Evolutionary conservation across 352 stramenopile genomes (phyloP).

Genomic region (Pythium dissotocum): DNA sequence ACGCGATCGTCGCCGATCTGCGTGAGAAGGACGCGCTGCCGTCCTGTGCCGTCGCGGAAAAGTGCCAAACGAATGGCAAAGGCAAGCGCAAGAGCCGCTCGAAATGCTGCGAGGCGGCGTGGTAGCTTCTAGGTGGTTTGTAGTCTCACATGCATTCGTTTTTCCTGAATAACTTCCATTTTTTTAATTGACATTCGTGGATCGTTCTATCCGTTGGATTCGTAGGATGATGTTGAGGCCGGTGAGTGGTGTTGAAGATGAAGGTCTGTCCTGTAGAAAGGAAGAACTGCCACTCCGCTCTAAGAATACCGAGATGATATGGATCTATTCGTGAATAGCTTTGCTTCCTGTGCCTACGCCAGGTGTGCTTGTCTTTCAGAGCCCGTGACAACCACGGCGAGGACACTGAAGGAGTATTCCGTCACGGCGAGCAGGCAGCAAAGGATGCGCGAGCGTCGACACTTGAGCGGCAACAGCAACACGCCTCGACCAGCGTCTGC

Average conservation of each 20-base stretch:
- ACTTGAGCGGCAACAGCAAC: constrained; percentile 62
- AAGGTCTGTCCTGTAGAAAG: no score
- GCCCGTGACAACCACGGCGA: not conserved
- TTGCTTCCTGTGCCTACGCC: no score
- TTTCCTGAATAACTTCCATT: no score
- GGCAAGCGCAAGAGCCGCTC: not conserved
- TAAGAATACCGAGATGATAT: no score
- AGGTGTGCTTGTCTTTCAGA: not conserved
- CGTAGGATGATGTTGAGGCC: no score
- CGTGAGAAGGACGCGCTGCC: constrained; percentile 23
- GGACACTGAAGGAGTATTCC: not conserved
- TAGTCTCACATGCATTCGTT: no score
- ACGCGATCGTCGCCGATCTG: constrained; percentile 39
- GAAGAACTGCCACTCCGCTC: no score
- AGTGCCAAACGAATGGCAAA: not conserved
- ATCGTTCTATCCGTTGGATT: no score
- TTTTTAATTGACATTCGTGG: no score
- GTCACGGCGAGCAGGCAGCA: not conserved
- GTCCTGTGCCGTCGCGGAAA: constrained; percentile 26
- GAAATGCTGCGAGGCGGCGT: constrained; percentile 1
- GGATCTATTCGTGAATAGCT: no score
- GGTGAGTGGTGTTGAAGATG: no score
- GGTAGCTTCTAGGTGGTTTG: not conserved
- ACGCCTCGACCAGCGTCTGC: constrained; percentile 20
- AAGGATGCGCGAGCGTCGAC: constrained; percentile 47